These are phyloP conservation scores for Cardamine resedifolia DNA, from an alignment of 345 rosid species.

Conservation along the genomic window DNA sequence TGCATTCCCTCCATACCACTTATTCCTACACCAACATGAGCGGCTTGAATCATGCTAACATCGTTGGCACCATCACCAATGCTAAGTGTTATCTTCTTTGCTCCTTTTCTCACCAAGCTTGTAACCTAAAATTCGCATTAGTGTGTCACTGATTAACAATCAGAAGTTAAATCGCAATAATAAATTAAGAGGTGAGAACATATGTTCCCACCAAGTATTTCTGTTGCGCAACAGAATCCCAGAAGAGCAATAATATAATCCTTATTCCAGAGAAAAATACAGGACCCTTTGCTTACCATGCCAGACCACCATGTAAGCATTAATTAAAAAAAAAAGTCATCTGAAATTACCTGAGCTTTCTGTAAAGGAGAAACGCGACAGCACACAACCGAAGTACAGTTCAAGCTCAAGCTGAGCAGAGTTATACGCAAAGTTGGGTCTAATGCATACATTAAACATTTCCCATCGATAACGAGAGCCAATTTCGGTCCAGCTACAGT, in stretches of 20 bases:
- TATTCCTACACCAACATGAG: constrained; percentile 96
- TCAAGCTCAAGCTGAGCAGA: constrained; percentile 91
- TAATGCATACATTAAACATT: constrained; percentile 92
- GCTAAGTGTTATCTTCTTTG: constrained; percentile 87
- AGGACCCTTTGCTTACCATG: no score
- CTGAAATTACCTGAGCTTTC: constrained; percentile 82
- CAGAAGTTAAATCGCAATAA: background rate
- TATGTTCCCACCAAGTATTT: no score
- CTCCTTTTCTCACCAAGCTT: constrained; percentile 89
- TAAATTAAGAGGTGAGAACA: constrained; percentile 1
- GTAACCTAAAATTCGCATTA: constrained; percentile 62
- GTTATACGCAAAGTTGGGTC: constrained; percentile 78
- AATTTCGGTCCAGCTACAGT: constrained; percentile 69
- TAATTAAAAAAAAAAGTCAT: background rate
- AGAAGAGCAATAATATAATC: no score
- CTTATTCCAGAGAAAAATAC: no score
- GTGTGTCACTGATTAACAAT: background rate
- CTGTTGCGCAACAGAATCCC: no score
- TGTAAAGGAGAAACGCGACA: constrained; percentile 98
- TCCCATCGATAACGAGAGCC: constrained; percentile 89
- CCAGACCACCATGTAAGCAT: background rate
- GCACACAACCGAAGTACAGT: constrained; percentile 92
- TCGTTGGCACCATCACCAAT: constrained; percentile 99
- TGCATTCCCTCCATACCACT: constrained; percentile 99
- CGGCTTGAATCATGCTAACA: constrained; percentile 99